Percentiles rank a stretch among this genome's conserved stretches.
phyloP scores from a whole-genome alignment of 2,329 filamentous ascomycete species.

The Cryphonectria naterciae region DNA sequence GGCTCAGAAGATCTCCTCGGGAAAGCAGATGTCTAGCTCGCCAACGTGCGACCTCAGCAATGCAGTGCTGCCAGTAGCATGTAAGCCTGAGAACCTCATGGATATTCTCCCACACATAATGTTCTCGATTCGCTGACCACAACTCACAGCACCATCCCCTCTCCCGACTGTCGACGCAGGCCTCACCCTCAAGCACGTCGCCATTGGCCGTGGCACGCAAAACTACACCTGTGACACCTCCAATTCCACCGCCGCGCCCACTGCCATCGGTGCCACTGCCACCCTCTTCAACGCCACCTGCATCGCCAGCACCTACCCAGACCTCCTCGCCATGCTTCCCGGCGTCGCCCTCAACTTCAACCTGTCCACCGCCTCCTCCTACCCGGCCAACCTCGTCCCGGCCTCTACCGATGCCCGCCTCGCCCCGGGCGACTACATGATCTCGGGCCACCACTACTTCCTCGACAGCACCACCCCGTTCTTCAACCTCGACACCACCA shows the following conservation, averaged over 20 bases:
- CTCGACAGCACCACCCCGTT: constrained; percentile 69
- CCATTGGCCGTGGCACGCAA: constrained; percentile 84
- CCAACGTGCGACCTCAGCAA: constrained; percentile 59
- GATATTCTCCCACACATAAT: no score
- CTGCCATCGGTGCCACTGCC: constrained; percentile 73
- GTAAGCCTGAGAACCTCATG: constrained; percentile 13
- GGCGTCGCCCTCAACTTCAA: constrained; percentile 70
- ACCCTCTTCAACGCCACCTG: constrained; percentile 89
- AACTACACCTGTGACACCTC: constrained; percentile 84
- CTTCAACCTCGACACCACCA: constrained; percentile 73
- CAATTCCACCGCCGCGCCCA: constrained; percentile 64
- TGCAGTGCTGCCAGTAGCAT: constrained; percentile 50
- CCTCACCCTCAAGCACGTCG: constrained; percentile 73
- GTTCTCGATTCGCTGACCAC: constrained; percentile 33
- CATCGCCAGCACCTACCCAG: constrained; percentile 70
- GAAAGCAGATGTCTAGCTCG: constrained; percentile 45
- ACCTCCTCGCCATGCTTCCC: constrained; percentile 67
- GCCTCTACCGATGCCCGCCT: constrained; percentile 37
- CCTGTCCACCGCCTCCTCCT: constrained; percentile 46
- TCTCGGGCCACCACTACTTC: constrained; percentile 86
- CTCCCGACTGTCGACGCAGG: constrained; percentile 66
- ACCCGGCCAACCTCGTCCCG: constrained; percentile 28
- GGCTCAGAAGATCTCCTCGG: constrained; percentile 57
- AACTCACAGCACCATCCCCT: constrained; percentile 52
- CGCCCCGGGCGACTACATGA: constrained; percentile 62